Evolutionary conservation across 2,329 filamentous ascomycete genomes (phyloP), one percentile per base, ranked within the genome.

Genomic region (Pseudocercospora ulei): DNA sequence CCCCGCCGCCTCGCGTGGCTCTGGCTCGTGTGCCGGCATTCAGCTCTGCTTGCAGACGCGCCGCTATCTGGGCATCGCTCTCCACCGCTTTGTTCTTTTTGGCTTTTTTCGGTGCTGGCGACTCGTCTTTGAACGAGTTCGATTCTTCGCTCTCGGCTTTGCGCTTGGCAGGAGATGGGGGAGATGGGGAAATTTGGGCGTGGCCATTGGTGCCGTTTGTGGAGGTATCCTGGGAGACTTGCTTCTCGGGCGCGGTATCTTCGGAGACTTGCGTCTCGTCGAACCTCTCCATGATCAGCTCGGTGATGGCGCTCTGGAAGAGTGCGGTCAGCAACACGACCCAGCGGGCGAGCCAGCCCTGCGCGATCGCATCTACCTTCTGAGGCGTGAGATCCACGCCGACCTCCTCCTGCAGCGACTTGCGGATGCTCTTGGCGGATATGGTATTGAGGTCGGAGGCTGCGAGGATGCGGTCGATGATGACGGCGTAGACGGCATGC

Each of bases 41-140:
- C 65, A 95, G 85, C 61, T 96, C 83, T 0, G 86, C 88, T 63
- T 98, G 90, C 22, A 98, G 70, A 60, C 81, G 76, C 9, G 86
- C 86, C 1, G 90, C 90, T 46, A 88, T 75, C 28, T 81, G 77
- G 20, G 88, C 90, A 62, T 98, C 90, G 48, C 93, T 84, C 50
- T 74, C 66, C 17, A 75, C 71, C 27, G 74, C 62, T 62, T 80
- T 80, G 64, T 84, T 85, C 55, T 67, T 68, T 43, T 53, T 55
- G 8, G 35, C 44, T 29, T 55, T 55, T 44, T 55, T 55, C 8
- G 50, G 46, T 1, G 66, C 64, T 16, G 66, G 66, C 3, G 63
- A 55, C 11, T 61, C 57, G 35, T 59, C 56, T 11, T 51, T 50
- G 29, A 63, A 53, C 19, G 64, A 62, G 8, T 65, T 69, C 34